These are phyloP conservation scores for Pseudognaphalium luteoalbum DNA, from an alignment of 129 eudicot genomes.

Conservation along the genomic window DNA sequence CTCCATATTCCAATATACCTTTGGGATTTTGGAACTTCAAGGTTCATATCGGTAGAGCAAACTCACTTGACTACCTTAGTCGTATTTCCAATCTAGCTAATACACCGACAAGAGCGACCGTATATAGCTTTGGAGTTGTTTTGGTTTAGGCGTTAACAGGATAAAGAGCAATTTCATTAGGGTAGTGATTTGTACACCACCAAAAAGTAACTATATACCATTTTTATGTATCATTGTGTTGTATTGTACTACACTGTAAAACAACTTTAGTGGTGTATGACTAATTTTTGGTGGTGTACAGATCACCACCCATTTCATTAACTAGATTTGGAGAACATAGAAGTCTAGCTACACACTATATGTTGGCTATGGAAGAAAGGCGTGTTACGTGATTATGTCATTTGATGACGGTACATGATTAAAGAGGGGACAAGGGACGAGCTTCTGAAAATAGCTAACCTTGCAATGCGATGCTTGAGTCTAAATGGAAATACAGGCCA, in stretches of 20 bases:
- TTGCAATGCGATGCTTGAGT: neutral
- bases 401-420: neutral
- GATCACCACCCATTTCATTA: slow-evolving; percentile 20
- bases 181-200: too few species aligned
- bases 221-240: too few species aligned
- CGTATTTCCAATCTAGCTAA: slow-evolving; percentile 33
- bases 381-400: neutral
- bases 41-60: slow-evolving; percentile 26
- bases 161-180: too few species aligned
- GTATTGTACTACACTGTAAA: too few species aligned
- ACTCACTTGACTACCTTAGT: slow-evolving; percentile 36
- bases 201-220: too few species aligned
- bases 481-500: neutral
- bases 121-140: slow-evolving; percentile 39
- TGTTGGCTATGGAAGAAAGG: neutral
- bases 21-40: slow-evolving; percentile 41
- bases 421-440: neutral
- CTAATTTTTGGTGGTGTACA: too few species aligned
- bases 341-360: slow-evolving; percentile 36
- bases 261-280: too few species aligned
- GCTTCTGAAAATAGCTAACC: neutral
- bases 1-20: slow-evolving; percentile 32
- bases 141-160: slow-evolving; percentile 17
- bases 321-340: slow-evolving; percentile 28
- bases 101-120: slow-evolving; percentile 34